phyloP scores from a whole-genome alignment of 495 filamentous ascomycete species.

The Penicillium coprophilum region DNA sequence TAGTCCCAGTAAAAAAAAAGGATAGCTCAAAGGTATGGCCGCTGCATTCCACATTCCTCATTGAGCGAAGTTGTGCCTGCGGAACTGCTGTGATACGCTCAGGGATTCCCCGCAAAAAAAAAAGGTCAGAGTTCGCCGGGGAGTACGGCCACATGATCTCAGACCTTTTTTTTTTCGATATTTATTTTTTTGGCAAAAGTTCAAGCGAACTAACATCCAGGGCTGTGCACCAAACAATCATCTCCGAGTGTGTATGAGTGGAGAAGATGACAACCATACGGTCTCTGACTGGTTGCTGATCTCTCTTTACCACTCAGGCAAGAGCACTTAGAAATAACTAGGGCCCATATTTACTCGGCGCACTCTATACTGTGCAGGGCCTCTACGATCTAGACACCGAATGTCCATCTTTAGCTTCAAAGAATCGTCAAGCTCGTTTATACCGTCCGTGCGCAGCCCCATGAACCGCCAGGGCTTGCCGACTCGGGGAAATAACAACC shows the following conservation, averaged over 20 bases:
- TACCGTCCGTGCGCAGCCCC: conserved; percentile 23
- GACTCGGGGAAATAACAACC: not conserved
- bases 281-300: not conserved
- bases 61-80: conserved; percentile 17
- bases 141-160: conserved; percentile 20
- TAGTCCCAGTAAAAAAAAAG: conserved; percentile 16
- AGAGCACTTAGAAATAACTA: not conserved
- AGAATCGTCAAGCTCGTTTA: conserved; percentile 23
- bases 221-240: conserved; percentile 13
- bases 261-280: conserved; percentile 4
- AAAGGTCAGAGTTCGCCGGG: conserved; percentile 10
- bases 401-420: conserved; percentile 18
- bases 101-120: conserved; percentile 37
- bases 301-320: not conserved
- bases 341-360: not conserved
- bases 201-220: not conserved
- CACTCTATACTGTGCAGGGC: not conserved
- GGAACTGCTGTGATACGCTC: conserved; percentile 32
- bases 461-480: conserved; percentile 13
- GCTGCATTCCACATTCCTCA: conserved; percentile 31
- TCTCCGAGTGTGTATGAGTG: conserved; percentile 7
- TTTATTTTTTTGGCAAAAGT: not conserved
- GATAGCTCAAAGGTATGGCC: conserved; percentile 17
- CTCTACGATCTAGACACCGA: conserved; percentile 26
- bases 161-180: not conserved